These are phyloP conservation scores for Leccinellum albellum DNA, from an alignment of 768 basidiomycete genomes.

Conservation along the genomic window DNA sequence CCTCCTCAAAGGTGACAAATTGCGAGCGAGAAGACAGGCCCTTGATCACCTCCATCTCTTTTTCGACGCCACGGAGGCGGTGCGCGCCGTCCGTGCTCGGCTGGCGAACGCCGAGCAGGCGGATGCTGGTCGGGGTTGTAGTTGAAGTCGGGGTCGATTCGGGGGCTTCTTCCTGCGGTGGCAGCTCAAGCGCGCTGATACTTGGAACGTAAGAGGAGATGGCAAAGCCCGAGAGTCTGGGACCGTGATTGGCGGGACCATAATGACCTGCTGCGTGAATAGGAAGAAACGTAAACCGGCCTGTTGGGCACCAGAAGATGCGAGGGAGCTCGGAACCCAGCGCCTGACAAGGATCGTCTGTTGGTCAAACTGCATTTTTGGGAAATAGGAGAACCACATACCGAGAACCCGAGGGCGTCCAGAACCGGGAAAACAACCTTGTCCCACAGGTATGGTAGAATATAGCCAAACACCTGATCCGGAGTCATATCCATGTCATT, in stretches of 20 bases:
- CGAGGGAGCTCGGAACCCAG: neutral
- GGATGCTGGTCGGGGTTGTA: neutral
- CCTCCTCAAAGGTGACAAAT: neutral
- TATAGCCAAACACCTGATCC: neutral
- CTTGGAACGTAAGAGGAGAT: constrained; percentile 18
- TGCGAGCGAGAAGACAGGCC: neutral
- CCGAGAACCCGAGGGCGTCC: neutral
- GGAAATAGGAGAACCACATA: neutral
- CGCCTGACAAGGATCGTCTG: neutral
- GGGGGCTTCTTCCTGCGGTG: neutral
- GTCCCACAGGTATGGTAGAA: neutral
- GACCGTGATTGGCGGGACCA: neutral
- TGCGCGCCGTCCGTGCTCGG: constrained; percentile 6
- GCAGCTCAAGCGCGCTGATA: neutral
- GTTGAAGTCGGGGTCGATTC: neutral
- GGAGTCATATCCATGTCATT: neutral
- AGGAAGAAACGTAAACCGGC: neutral
- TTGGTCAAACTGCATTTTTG: neutral
- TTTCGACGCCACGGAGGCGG: constrained; percentile 1
- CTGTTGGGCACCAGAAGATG: neutral
- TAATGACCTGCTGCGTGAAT: neutral
- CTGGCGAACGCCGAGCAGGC: constrained; percentile 10
- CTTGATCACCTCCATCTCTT: constrained; percentile 21
- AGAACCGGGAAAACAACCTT: neutral
- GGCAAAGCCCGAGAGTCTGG: neutral